Evolutionary conservation across 2,329 filamentous ascomycete species (phyloP), one percentile per base, ranked within the genome.

Genomic region (Drechslerella dactyloides): DNA sequence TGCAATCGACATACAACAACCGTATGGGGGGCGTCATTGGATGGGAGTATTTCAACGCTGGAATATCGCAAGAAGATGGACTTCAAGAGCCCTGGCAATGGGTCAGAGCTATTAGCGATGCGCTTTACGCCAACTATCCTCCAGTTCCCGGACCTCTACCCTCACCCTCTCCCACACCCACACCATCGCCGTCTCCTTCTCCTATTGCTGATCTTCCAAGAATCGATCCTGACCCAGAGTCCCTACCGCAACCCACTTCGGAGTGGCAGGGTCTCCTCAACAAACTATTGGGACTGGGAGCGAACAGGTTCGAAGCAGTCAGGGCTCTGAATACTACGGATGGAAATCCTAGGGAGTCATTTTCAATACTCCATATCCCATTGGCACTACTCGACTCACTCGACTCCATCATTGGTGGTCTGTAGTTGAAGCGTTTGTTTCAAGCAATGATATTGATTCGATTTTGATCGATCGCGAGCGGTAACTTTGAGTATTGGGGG

Each of bases 11-110:
- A 6, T 54, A 58, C 19, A 74, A 68, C 66, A 55, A 61, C 4
- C 56, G 52, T 8, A 62, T 73, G 24, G 69, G 69, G 0, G 69
- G 69, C 1, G 57, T 68, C 10, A 64, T 68, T 30, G 69, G 69
- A 10, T 72, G 66, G 60, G 72, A 72, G 35, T 73, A 72, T 37
- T 74, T 61, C 21, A 65, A 65, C 48, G 60, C 60, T 23, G 68
- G 68, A 30, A n/a, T 15, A 40, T 8, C 27, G 4, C 27, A n/a
- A n/a, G 27, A 8, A 33, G 62, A 69, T 15, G 42, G 44, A 17
- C 19, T 73, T 6, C 40, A 11, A 2, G 48, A 74, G 5, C 58
- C 66, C 6, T 62, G 66, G 51, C 27, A 57, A 17, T 74, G 63
- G 70, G 63, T 56, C 10, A 60, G 56, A 17, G 50, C 55, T 13